phyloP scores from a whole-genome alignment of 2,329 filamentous ascomycete genomes.

The Chrysoporthe cubensis region DNA sequence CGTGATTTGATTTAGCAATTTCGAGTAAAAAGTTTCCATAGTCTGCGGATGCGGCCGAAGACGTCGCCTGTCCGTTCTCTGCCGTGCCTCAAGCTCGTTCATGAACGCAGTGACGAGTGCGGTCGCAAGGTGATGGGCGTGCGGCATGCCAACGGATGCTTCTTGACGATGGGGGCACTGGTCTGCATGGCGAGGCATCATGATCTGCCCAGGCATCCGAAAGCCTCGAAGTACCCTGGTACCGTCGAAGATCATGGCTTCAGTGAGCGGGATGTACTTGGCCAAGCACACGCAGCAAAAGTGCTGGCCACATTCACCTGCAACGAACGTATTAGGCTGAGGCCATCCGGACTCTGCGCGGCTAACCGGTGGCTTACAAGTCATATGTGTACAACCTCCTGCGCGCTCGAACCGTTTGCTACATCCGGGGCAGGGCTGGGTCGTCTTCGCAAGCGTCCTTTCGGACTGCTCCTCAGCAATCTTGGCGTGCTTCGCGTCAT shows the following conservation, averaged over 20 bases:
- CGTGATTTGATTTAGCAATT: neutral
- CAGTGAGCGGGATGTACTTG: constrained; percentile 1
- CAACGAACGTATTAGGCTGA: neutral
- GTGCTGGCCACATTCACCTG: constrained; percentile 11
- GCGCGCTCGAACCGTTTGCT: neutral
- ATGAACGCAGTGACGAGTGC: neutral
- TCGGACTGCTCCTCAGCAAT: neutral
- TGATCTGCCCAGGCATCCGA: neutral
- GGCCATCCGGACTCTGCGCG: neutral
- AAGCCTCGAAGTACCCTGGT: neutral
- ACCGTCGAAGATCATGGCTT: constrained; percentile 8
- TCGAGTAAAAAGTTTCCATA: neutral
- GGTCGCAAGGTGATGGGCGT: neutral
- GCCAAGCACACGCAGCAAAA: constrained; percentile 8
- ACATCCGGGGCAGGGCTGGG: neutral
- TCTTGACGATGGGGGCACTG: neutral
- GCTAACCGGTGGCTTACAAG: neutral
- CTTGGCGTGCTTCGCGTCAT: neutral
- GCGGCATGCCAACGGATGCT: neutral
- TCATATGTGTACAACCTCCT: neutral
- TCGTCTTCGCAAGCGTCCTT: neutral
- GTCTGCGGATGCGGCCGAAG: neutral
- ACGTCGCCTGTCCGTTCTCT: neutral
- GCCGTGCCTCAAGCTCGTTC: neutral
- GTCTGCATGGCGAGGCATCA: neutral